Base-by-base conservation (phyloP, 2,329 filamentous ascomycete genomes). In the Aspergillus fischeri region DNA sequence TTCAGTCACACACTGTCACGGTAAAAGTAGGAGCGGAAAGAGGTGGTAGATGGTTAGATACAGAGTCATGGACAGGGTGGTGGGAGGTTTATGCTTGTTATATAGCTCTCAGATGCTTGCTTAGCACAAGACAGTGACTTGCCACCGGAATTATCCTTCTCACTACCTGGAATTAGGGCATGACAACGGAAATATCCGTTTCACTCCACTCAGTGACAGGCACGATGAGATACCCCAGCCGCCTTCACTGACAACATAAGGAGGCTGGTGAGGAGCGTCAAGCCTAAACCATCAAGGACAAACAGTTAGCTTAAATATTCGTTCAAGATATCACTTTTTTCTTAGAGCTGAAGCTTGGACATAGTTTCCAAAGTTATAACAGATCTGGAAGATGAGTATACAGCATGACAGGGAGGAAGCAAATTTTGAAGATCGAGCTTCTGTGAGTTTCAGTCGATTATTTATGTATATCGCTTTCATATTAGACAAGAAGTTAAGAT, bases 401-500 rank as follows among this genome's bases (percentile, higher is more conserved):
- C 44, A 45, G 20, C 21, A 45, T 8, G 42, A 11, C 21, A 47
- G 44, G 44, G 10, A 25, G 24, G 5, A 47, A 14, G 2, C 44
- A 27, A 11, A 11, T 47, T 7, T 24, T 27, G 24, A 47, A 27
- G 44, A 47, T 47, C 11, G 25, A 24, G 24, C 14, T 17, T 47
- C 21, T 7, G 5, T 32, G 29, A 32, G 29, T 11, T 32, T 32
- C 29, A 14, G 11, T 38, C 14, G 5, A 38, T 47, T 25, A 11
- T 11, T 25, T 47, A 27, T 47, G 44, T 47, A 27, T 20, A 10
- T 24, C 21, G 21, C 20, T 14, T 14, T 14, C 14, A 24, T 49
- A 54, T 42, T n/a, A 52, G 42, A 52, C 48, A 55, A 52, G 32
- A 41, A 57, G 32, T 9, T 20, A 20, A 51, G n/a, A 21, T 51